A percentile compares a stretch with the other conserved stretches of the same genome.
These are phyloP conservation scores for Trichoderma virens DNA, from an alignment of 495 filamentous ascomycete species.

Conservation along the genomic window DNA sequence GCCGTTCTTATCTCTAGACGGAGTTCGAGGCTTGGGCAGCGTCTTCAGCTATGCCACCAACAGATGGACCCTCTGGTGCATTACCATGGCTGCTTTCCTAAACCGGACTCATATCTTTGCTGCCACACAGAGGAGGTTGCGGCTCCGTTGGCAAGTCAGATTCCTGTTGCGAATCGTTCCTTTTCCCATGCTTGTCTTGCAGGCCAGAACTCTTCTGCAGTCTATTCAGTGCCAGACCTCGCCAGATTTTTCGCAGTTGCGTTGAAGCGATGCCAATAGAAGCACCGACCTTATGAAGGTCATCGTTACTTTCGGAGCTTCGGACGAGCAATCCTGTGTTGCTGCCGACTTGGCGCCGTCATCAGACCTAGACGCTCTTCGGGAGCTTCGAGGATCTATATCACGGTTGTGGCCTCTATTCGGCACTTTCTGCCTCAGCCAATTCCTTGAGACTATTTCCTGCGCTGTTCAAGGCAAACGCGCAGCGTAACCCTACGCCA, in stretches of 20 bases:
- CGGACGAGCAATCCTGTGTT: conserved; percentile 61
- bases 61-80: conserved; percentile 84
- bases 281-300: conserved; percentile 60
- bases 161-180: conserved; percentile 66
- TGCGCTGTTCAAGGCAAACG: conserved; percentile 73
- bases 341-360: conserved; percentile 62
- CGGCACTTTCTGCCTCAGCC: conserved; percentile 67
- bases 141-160: conserved; percentile 62
- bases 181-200: conserved; percentile 63
- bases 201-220: conserved; percentile 63
- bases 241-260: conserved; percentile 60
- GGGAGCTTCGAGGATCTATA: conserved; percentile 62
- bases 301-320: conserved; percentile 59
- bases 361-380: conserved; percentile 27
- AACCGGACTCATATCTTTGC: conserved; percentile 93
- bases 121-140: conserved; percentile 69
- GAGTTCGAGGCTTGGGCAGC: conserved; percentile 59
- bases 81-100: conserved; percentile 75
- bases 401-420: conserved; percentile 86
- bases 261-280: conserved; percentile 64
- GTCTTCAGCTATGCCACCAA: conserved; percentile 89
- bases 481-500: conserved; percentile 22
- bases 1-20: conserved; percentile 43
- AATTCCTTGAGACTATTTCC: conserved; percentile 79
- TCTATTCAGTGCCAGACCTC: conserved; percentile 91